These are phyloP conservation scores for Cladosporium sp. DNA, from an alignment of 2,329 filamentous ascomycete species.

Conservation along the genomic window DNA sequence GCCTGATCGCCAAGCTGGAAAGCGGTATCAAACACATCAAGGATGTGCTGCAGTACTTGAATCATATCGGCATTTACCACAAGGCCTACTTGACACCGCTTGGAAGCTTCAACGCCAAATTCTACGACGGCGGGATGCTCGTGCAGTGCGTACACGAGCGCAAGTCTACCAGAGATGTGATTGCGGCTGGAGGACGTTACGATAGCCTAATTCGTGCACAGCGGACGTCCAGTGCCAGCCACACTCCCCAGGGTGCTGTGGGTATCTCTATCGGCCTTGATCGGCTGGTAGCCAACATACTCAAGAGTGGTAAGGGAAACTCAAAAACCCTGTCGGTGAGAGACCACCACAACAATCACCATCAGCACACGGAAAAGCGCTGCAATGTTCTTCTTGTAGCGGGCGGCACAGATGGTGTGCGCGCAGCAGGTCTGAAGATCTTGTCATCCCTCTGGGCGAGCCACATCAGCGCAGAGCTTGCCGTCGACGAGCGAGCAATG, in stretches of 20 bases:
- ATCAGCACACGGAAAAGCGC: conserved; percentile 20
- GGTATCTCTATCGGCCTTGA: conserved; percentile 92
- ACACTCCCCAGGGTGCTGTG: conserved; percentile 54
- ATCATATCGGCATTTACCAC: conserved; percentile 66
- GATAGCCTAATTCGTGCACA: conserved; percentile 84
- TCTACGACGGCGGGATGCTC: conserved; percentile 78
- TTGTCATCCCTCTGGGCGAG: conserved; percentile 75
- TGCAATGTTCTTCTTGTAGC: conserved; percentile 89
- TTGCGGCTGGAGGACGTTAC: conserved; percentile 90
- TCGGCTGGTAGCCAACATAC: conserved; percentile 62
- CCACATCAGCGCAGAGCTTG: conserved; percentile 83
- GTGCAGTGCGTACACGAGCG: conserved; percentile 89
- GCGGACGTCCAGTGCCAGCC: conserved; percentile 60
- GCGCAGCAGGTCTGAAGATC: conserved; percentile 70
- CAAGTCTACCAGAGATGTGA: conserved; percentile 72
- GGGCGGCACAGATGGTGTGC: conserved; percentile 72
- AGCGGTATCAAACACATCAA: conserved; percentile 63
- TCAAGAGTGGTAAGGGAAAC: conserved; percentile 27
- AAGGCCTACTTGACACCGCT: conserved; percentile 83
- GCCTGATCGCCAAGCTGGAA: conserved; percentile 18
- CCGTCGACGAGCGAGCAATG: conserved; percentile 51
- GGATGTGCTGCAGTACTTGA: conserved; percentile 70
- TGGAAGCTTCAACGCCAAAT: conserved; percentile 83
- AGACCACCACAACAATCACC: conserved; percentile 12
- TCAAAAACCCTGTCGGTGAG: conserved; percentile 20